These are phyloP conservation scores for Alternaria longipes DNA, from an alignment of 2,329 filamentous ascomycete genomes.

Conservation along the genomic window DNA sequence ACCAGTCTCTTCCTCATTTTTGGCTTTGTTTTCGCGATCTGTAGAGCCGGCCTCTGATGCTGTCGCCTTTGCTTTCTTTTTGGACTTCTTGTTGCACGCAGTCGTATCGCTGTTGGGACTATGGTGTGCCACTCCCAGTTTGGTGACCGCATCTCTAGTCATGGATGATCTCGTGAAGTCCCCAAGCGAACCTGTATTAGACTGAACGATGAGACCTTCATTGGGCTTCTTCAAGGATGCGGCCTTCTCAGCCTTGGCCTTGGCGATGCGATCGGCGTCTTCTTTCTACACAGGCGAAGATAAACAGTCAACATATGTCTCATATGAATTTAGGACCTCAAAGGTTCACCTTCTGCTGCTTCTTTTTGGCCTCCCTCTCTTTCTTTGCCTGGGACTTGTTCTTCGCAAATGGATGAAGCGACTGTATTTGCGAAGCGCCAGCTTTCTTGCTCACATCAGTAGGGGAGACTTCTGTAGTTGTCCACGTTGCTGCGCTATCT, in stretches of 20 bases:
- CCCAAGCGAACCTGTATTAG: not conserved
- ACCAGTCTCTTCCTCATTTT: slow-evolving; percentile 9
- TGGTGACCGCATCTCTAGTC: not conserved
- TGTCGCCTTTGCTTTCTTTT: slow-evolving; percentile 8
- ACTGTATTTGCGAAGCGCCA: slow-evolving; percentile 40
- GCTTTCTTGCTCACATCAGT: slow-evolving; percentile 27
- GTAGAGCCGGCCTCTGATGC: not conserved
- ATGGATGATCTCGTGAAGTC: not conserved
- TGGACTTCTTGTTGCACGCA: slow-evolving; percentile 1
- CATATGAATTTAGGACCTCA: not conserved
- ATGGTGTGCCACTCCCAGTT: not conserved
- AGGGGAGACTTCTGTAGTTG: not conserved
- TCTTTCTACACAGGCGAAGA: slow-evolving; percentile 18
- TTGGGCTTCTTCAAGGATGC: slow-evolving; percentile 8
- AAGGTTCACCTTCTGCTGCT: slow-evolving; percentile 33
- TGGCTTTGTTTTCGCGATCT: not conserved
- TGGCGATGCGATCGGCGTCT: slow-evolving; percentile 22
- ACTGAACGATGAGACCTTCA: not conserved
- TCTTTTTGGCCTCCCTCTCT: slow-evolving; percentile 50
- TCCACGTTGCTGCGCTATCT: not conserved
- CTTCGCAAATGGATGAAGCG: slow-evolving; percentile 42
- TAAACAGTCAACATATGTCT: not conserved
- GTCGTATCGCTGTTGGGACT: not conserved
- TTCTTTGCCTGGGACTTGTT: slow-evolving; percentile 42
- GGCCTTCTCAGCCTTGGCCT: slow-evolving; percentile 18